Evolutionary conservation across 2,329 filamentous ascomycete genomes (phyloP), one percentile per base, ranked within the genome.

Genomic region (Curvularia lunata): DNA sequence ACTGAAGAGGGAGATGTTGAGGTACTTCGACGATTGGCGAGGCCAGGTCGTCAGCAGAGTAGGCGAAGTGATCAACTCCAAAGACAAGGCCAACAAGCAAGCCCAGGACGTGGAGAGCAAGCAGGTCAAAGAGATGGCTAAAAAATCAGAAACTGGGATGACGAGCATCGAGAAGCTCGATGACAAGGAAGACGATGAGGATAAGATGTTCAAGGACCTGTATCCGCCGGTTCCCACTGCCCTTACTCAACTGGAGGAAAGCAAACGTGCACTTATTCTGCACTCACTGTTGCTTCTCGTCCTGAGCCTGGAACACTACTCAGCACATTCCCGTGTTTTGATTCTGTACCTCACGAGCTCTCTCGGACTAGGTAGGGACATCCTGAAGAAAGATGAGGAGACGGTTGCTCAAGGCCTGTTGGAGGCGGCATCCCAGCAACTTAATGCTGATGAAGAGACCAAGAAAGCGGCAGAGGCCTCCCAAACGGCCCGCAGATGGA

Each of bases 21-120:
- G 83, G 6, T 87, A 89, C 71, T 96, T 94, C 72, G 87, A 90
- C 56, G 89, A 91, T 63, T 98, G 94, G 94, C 86, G 91, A 67
- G 83, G 86, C 5, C 81, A 82, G 12, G 85, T 97, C 9, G 79
- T 91, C 40, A 83, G 86, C 55, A 85, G 92, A 13, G 80, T 96
- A 23, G 85, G 87, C 18, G 89, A 95, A 65, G 84, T 92, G 34
- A 74, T 84, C 46, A 70, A 79, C 51, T 74, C 75, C 25, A 69
- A 75, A 34, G 73, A 73, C 19, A 67, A 75, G 51, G 73, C 69
- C 10, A 72, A 68, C 40, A 62, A 68, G 52, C 73, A 76, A 62
- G 69, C 63, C 18, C 60, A 52, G 12, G 45, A 68, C 6, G 68
- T 76, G 1, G 55, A 63, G 43, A 61, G 62, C 3, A 48, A 64